Evolutionary conservation across 2,329 filamentous ascomycete genomes (phyloP).

Genomic region (Aspergillus tamarii): DNA sequence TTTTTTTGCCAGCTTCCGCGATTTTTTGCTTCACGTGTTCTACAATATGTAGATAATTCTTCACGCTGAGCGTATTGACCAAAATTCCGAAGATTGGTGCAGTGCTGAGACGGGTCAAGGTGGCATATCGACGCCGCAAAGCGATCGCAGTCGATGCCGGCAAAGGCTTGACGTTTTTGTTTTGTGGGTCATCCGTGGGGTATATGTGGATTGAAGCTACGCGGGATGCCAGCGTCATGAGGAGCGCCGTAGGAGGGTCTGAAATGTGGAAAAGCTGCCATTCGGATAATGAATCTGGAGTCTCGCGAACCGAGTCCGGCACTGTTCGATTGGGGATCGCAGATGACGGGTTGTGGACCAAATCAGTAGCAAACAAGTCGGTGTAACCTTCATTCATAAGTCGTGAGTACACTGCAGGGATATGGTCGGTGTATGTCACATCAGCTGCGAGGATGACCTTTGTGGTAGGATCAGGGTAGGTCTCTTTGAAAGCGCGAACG

Average conservation of each 20-base stretch:
- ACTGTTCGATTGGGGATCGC: conserved; percentile 82
- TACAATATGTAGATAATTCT: conserved; percentile 84
- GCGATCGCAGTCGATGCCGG: conserved; percentile 57
- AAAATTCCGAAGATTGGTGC: conserved; percentile 88
- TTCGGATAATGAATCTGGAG: conserved; percentile 57
- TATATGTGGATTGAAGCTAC: conserved; percentile 79
- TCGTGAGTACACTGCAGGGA: conserved; percentile 59
- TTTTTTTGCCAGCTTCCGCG: conserved; percentile 82
- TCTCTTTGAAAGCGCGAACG: conserved; percentile 64
- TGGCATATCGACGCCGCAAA: conserved; percentile 84
- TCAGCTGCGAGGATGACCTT: conserved; percentile 85
- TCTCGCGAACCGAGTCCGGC: conserved; percentile 52
- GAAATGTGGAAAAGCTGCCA: conserved; percentile 86
- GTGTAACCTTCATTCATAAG: conserved; percentile 69
- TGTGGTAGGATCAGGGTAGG: conserved; percentile 66
- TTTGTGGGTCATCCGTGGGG: conserved; percentile 54
- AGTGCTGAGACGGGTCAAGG: conserved; percentile 77
- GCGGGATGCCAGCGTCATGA: conserved; percentile 83
- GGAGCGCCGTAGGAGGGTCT: conserved; percentile 76
- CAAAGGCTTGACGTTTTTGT: conserved; percentile 42
- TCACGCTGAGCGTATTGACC: conserved; percentile 91
- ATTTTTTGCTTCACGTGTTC: conserved; percentile 74
- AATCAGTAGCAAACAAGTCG: conserved; percentile 68
- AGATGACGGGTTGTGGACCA: conserved; percentile 78
- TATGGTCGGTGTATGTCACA: conserved; percentile 79